Base-by-base conservation (phyloP, 2,329 filamentous ascomycete genomes). In the Calycina marina region DNA sequence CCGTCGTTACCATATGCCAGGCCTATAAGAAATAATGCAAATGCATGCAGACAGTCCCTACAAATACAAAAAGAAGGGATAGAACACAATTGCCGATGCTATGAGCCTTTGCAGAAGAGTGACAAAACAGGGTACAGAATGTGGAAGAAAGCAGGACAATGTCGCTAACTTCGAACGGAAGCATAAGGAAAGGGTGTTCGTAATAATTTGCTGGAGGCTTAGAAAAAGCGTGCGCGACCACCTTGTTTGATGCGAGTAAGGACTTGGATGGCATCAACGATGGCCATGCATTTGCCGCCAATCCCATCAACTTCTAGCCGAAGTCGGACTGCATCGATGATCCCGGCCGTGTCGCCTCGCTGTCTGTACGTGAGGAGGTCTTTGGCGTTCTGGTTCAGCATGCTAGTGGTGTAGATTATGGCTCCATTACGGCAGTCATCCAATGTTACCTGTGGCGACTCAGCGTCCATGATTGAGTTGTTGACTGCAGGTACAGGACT, bases 251-350 rank as follows among this genome's bases (percentile, higher is more conserved):
- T 47, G 43, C 60, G 65, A 42, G 54, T 58, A 41, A 75, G 42
- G 31, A 71, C 67, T 2, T 58, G 53, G 3, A 68, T 55, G 5
- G 67, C 65, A 43, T 74, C 69, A 14, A 64, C 57, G 26, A 67
- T 63, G 30, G 71, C 46, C 28, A 62, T 59, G 42, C 58, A 69
- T 30, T 58, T 56, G 13, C 57, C 56, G 4, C 63, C 66, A 3
- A 62, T 48, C 22, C 62, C 65, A 31, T 72, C 68, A 25, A 47
- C 48, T 43, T 66, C 62, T 25, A 74, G 50, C 25, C 58, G 50
- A 18, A 57, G 53, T 11, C 58, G 55, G 5, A 62, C 64, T 37
- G 70, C 54, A 9, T 59, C 54, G n/a, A 72, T 57, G 3, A 70
- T 57, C 4, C 52, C 55, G 13, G 49, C 49, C 3, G 60, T 62